phyloP scores from a whole-genome alignment of 2,329 filamentous ascomycete genomes.

The Aspergillus glaucus region DNA sequence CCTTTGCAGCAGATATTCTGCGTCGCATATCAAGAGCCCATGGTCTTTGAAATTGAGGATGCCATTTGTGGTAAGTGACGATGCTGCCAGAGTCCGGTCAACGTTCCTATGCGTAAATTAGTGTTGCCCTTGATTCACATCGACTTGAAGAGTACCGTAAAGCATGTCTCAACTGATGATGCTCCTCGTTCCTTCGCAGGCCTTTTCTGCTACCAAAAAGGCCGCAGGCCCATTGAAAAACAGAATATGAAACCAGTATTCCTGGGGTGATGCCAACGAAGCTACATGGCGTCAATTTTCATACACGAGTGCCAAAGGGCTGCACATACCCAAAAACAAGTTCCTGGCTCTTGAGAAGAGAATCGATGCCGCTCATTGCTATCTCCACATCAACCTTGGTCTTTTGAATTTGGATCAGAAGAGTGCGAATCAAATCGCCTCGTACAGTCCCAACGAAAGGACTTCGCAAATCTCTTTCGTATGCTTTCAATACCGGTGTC shows the following conservation, averaged over 20 bases:
- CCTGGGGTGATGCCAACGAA: conserved; percentile 92
- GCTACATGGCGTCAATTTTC: conserved; percentile 30
- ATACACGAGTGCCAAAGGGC: not conserved
- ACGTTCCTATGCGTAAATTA: conserved; percentile 54
- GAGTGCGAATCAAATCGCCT: conserved; percentile 80
- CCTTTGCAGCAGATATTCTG: conserved; percentile 70
- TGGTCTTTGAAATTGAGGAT: conserved; percentile 88
- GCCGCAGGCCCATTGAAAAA: conserved; percentile 63
- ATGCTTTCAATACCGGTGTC: conserved; percentile 83
- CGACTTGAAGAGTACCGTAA: conserved; percentile 49
- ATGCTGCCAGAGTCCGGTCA: conserved; percentile 68
- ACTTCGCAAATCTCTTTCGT: conserved; percentile 77
- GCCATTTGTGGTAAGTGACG: conserved; percentile 63
- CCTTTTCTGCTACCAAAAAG: conserved; percentile 67
- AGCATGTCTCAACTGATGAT: conserved; percentile 67
- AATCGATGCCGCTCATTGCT: conserved; percentile 91
- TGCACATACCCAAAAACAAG: conserved; percentile 68
- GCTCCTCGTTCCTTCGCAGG: conserved; percentile 56
- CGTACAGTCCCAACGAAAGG: conserved; percentile 77
- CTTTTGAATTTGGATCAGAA: conserved; percentile 96
- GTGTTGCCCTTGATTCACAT: not conserved
- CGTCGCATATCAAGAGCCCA: conserved; percentile 81
- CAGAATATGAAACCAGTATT: conserved; percentile 74
- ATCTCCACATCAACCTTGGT: conserved; percentile 98
- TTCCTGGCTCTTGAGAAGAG: conserved; percentile 90